Percentiles rank a stretch among this genome's conserved stretches.
Conservation (phyloP, 768 basidiomycete species). For the Suillus cothurnatus region DNA sequence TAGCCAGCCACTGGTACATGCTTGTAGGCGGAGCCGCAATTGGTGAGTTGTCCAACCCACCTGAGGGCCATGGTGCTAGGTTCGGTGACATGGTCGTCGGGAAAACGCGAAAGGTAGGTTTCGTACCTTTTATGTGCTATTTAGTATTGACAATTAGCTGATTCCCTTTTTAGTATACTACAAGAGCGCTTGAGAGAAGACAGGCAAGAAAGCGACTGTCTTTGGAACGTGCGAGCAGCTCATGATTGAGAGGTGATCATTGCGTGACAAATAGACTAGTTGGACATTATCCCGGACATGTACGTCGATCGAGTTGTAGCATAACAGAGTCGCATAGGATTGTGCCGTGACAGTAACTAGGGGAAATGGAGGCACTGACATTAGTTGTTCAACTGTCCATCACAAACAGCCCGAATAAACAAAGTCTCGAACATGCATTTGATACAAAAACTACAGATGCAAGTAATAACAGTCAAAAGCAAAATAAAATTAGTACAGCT, state of each 20-base stretch:
- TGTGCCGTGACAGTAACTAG: not conserved
- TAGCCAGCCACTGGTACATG: not conserved
- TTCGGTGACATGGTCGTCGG: conserved; percentile 57
- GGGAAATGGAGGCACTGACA: not conserved
- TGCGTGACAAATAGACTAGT: not conserved
- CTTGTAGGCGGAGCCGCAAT: conserved; percentile 28
- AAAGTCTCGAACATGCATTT: not conserved
- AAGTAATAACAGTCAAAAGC: not conserved
- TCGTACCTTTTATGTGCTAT: no score
- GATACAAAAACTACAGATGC: conserved; percentile 7
- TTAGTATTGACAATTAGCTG: not conserved
- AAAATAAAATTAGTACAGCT: conserved; percentile 3
- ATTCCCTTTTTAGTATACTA: conserved; percentile 37
- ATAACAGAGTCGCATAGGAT: not conserved
- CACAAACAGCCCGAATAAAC: not conserved
- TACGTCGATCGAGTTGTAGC: not conserved
- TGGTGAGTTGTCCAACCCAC: conserved; percentile 22
- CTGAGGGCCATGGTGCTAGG: conserved; percentile 42
- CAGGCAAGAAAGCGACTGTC: conserved; percentile 51
- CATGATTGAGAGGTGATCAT: conserved; percentile 36
- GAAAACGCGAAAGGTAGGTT: conserved; percentile 55
- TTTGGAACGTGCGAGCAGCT: conserved; percentile 40
- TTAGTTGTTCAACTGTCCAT: not conserved
- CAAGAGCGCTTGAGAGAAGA: no score
- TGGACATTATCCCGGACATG: not conserved